phyloP scores from a whole-genome alignment of 352 stramenopile species.

The Phytopythium litorale region DNA sequence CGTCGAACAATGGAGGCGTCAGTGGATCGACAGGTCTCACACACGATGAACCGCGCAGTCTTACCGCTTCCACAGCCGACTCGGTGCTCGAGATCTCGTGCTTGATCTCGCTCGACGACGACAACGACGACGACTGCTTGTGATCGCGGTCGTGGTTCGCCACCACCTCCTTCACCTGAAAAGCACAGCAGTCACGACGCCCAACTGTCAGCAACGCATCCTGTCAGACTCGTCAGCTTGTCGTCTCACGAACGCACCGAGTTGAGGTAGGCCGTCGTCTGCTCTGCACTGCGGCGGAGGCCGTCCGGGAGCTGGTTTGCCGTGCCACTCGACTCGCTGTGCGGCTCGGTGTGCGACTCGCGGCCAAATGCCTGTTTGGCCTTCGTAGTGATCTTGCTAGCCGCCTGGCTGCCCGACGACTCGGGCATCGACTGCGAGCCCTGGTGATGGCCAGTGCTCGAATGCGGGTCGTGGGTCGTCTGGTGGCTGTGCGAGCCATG shows the following conservation, averaged over 20 bases:
- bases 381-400: background rate
- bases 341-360: too few relatives aligned
- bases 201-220: background rate
- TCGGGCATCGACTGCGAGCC: conserved; percentile 2
- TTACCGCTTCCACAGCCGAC: background rate
- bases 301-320: background rate
- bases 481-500: background rate
- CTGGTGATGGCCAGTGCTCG: background rate
- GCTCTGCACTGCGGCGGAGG: background rate
- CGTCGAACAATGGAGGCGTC: conserved; percentile 4
- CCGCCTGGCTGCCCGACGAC: background rate
- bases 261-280: background rate
- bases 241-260: background rate
- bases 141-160: conserved; percentile 37
- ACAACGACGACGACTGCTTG: conserved; percentile 30
- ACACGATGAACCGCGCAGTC: too few relatives aligned
- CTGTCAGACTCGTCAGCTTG: background rate
- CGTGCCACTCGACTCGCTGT: too few relatives aligned
- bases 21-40: background rate
- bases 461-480: background rate
- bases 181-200: too few relatives aligned
- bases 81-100: background rate
- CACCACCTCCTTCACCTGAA: conserved; percentile 11
- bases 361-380: background rate
- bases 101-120: conserved; percentile 21